Conservation (phyloP, 768 basidiomycete species). For the Candolleomyces eurysporus region DNA sequence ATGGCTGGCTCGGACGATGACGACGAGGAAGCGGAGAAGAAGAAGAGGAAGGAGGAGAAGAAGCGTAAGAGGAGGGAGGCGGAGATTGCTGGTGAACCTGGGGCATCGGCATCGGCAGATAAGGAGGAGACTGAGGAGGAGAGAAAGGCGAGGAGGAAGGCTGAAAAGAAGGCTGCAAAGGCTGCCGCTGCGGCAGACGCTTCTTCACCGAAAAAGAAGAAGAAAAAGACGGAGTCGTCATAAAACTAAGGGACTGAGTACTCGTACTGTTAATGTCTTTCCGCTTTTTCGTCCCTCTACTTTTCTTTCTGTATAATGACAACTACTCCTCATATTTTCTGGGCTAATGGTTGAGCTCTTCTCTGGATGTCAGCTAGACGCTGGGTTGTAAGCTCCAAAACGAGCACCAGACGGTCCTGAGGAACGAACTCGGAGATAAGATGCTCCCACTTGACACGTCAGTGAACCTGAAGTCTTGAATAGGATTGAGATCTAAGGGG, state of each 20-base stretch:
- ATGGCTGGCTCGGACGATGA: slow-evolving; percentile 34
- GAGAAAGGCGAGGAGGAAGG: slow-evolving; percentile 75
- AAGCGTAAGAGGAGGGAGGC: slow-evolving; percentile 49
- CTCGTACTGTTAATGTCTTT: neutral
- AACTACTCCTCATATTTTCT: too few species aligned
- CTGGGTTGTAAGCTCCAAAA: too few species aligned
- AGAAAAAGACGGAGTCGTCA: slow-evolving; percentile 46
- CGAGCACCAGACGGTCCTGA: too few species aligned
- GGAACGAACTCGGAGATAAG: too few species aligned
- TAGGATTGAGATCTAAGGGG: too few species aligned
- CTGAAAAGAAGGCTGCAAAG: slow-evolving; percentile 47
- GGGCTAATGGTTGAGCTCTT: too few species aligned
- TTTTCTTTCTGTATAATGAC: neutral
- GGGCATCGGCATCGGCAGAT: slow-evolving; percentile 27
- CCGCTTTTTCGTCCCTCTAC: neutral
- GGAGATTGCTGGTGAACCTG: slow-evolving; percentile 27
- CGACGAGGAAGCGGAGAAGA: slow-evolving; percentile 37
- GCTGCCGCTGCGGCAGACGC: slow-evolving; percentile 22
- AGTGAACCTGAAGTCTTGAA: too few species aligned
- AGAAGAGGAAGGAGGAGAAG: slow-evolving; percentile 25
- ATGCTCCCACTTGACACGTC: too few species aligned
- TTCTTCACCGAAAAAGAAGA: slow-evolving; percentile 51
- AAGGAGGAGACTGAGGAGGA: slow-evolving; percentile 81
- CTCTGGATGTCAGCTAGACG: too few species aligned
- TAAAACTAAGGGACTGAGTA: neutral